Evolutionary conservation across 2,329 filamentous ascomycete species (phyloP).

Genomic region (Didymella lethalis): DNA sequence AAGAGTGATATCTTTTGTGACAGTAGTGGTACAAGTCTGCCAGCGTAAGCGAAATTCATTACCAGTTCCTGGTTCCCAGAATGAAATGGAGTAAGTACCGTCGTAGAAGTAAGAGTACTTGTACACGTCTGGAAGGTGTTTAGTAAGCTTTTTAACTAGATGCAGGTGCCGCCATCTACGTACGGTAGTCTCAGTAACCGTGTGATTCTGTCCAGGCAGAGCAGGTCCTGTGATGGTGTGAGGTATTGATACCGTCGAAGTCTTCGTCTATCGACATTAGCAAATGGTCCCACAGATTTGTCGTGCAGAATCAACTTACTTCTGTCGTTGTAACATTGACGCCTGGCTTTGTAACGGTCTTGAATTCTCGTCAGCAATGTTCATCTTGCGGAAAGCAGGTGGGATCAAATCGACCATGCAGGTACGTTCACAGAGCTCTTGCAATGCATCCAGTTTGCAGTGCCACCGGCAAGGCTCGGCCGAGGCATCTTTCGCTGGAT

Average conservation of each 20-base stretch:
- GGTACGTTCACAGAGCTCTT: background rate
- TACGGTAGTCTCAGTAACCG: constrained; percentile 15
- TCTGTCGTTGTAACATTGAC: constrained; percentile 13
- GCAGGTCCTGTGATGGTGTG: constrained; percentile 13
- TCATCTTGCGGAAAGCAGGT: background rate
- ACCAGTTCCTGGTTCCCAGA: background rate
- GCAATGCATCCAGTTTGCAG: no score
- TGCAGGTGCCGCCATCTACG: background rate
- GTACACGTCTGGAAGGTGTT: constrained; percentile 12
- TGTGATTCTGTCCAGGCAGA: constrained; percentile 14
- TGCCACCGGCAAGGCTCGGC: no score
- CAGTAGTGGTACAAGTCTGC: constrained; percentile 19
- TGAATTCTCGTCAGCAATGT: background rate
- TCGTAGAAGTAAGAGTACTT: constrained; percentile 15
- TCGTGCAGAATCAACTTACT: background rate
- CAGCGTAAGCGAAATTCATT: background rate
- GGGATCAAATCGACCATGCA: background rate
- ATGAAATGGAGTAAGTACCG: background rate
- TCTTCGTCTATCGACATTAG: constrained; percentile 2
- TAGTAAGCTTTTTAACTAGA: background rate
- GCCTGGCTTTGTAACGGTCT: constrained; percentile 14
- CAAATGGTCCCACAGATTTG: background rate
- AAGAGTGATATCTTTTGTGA: constrained; percentile 25
- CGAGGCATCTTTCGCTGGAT: no score
- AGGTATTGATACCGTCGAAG: constrained; percentile 1